Evolutionary conservation across 345 rosid genomes (phyloP).

Genomic region (Erodium maritimum): DNA sequence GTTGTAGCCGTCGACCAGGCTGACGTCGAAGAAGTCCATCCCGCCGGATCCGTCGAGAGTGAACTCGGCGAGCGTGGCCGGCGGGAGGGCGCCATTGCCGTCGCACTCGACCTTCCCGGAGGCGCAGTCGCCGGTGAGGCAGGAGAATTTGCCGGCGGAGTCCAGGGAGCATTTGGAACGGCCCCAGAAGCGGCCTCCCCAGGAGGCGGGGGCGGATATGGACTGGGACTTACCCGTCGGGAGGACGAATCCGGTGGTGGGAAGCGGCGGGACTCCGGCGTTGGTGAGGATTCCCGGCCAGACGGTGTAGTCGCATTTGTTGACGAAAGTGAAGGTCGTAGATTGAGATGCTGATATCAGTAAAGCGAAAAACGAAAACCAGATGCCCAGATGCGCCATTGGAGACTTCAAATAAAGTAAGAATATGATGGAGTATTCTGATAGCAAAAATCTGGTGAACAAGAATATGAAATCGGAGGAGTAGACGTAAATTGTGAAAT

Average conservation of each 20-base stretch:
- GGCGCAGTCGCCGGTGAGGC: constrained; percentile 82
- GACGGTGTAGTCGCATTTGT: constrained; percentile 67
- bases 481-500: no score
- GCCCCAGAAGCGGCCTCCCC: constrained; percentile 98
- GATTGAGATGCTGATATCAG: constrained; percentile 28
- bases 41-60: constrained; percentile 25
- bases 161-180: constrained; percentile 61
- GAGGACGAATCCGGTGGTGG: constrained; percentile 75
- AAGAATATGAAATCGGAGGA: no score
- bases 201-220: constrained; percentile 61
- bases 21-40: constrained; percentile 26
- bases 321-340: constrained; percentile 50
- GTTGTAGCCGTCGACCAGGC: constrained; percentile 34
- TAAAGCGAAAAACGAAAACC: not conserved
- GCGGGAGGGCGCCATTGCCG: constrained; percentile 73
- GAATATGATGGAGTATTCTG: no score
- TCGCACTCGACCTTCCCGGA: constrained; percentile 63
- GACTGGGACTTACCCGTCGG: constrained; percentile 41
- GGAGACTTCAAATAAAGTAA: no score
- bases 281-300: constrained; percentile 92
- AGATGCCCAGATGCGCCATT: not conserved
- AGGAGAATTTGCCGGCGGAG: constrained; percentile 61
- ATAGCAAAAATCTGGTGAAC: no score
- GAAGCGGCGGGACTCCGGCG: constrained; percentile 56
- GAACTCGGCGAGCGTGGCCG: constrained; percentile 82